These are phyloP conservation scores for Argentina anserina DNA, from an alignment of 306 rosid species.

Conservation along the genomic window DNA sequence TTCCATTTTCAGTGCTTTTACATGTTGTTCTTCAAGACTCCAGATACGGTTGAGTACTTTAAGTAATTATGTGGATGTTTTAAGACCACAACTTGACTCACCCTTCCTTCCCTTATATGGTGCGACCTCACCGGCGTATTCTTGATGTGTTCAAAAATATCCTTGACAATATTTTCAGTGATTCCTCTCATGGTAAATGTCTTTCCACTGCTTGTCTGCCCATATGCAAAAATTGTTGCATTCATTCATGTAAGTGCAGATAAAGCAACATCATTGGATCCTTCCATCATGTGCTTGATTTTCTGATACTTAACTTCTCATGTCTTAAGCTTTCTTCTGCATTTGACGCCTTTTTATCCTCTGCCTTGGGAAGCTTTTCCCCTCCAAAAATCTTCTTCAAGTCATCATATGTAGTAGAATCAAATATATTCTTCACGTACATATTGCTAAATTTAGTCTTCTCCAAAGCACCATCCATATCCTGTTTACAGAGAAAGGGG, in stretches of 20 bases:
- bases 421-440: conserved; percentile 56
- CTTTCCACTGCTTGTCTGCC: conserved; percentile 76
- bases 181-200: conserved; percentile 71
- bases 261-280: conserved; percentile 62
- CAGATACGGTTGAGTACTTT: conserved; percentile 61
- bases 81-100: conserved; percentile 32
- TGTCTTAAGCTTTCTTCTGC: too few species aligned
- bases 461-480: conserved; percentile 42
- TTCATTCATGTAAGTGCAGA: conserved; percentile 64
- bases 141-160: conserved; percentile 46
- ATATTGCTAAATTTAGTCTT: conserved; percentile 56
- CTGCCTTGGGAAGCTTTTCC: too few species aligned
- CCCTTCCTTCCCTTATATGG: conserved; percentile 41
- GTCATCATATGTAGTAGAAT: conserved; percentile 50
- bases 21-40: conserved; percentile 69
- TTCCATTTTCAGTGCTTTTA: conserved; percentile 54
- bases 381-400: conserved; percentile 34
- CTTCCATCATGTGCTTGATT: too few species aligned
- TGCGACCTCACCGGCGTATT: conserved; percentile 54
- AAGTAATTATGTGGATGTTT: conserved; percentile 52
- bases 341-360: too few species aligned
- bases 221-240: conserved; percentile 67
- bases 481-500: conserved; percentile 57
- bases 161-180: conserved; percentile 49
- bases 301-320: too few species aligned